Base-by-base conservation (phyloP, 1,284 basidiomycete genomes). In the Exobasidium rhododendri region DNA sequence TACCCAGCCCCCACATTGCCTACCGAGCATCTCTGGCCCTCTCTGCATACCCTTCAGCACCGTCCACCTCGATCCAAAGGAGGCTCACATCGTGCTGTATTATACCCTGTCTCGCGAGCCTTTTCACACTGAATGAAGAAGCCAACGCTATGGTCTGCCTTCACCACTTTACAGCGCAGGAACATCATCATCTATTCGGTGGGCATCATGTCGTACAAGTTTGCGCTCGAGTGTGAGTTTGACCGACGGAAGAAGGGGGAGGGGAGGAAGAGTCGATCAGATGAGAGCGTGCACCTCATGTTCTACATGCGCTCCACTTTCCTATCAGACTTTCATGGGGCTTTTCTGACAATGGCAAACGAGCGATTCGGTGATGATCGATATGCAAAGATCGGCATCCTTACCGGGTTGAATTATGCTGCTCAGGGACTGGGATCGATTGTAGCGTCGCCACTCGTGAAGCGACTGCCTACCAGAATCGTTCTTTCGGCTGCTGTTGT, bases 401-500 rank as follows among this genome's bases (percentile, higher is more conserved):
- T 76, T 26, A 74, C 73, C 51, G 77, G 74, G 47, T 61, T 75
- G 55, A 79, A 79, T 64, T 73, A 75, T 50, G 75, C 76, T 22
- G 75, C 75, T 30, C 76, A 78, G 56, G 75, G 71, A 44, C 58
- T 78, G 22, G 75, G 77, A 47, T 70, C 74, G 20, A 77, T 79
- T 57, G 64, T 75, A 14, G 68, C 78, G 35, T 72, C 77, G 26
- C 77, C 78, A n/a, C 69, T 81, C 40, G 73, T 81, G 69, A 79
- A 79, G 66, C 70, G 69, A 31, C 75, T 75, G 66, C 78, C 78
- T 5, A 81, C 80, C 17, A 66, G 80, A 26, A 67, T 74, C 29
- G 80, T 81, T 35, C 75, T 81, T 14, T 64, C 77, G 6, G 58
- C 29, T 24, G 80, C 80, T 45, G 73, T 81, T 29, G 49, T 80